phyloP scores from a whole-genome alignment of 768 basidiomycete genomes.

The Pleurotus pulmonarius region DNA sequence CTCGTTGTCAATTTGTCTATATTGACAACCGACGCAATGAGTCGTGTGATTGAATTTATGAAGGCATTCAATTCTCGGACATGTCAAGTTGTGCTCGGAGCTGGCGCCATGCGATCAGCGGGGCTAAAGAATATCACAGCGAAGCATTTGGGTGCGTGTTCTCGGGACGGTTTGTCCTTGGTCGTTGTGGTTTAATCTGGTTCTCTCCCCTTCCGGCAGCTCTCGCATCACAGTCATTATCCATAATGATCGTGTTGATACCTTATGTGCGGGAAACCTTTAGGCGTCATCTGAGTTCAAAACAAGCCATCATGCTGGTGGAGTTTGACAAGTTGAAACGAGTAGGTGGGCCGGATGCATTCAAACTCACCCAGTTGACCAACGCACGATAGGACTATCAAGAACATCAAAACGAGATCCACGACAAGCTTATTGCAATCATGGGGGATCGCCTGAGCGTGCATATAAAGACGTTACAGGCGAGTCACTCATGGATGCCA shows the following conservation, averaged over 20 bases:
- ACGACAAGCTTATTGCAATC: conserved; percentile 94
- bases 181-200: conserved; percentile 1
- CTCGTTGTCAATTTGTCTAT: conserved; percentile 85
- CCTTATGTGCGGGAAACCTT: conserved; percentile 96
- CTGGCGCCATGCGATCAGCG: conserved; percentile 98
- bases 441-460: conserved; percentile 92
- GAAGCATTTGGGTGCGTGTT: conserved; percentile 80
- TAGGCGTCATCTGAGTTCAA: conserved; percentile 86
- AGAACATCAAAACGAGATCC: conserved; percentile 99
- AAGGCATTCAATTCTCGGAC: conserved; percentile 98
- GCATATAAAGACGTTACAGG: conserved; percentile 83
- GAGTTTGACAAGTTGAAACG: conserved; percentile 99
- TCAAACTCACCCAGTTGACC: neutral
- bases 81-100: conserved; percentile 96
- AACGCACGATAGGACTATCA: conserved; percentile 76
- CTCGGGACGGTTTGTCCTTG: neutral
- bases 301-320: conserved; percentile 94
- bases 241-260: conserved; percentile 89
- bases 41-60: conserved; percentile 88
- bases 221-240: conserved; percentile 92
- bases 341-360: conserved; percentile 40
- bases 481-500: conserved; percentile 24
- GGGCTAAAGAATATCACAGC: conserved; percentile 98
- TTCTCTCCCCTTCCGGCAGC: conserved; percentile 31
- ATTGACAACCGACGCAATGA: conserved; percentile 94